Conservation (phyloP, 2,329 filamentous ascomycete genomes). For the Microcera coccophila region DNA sequence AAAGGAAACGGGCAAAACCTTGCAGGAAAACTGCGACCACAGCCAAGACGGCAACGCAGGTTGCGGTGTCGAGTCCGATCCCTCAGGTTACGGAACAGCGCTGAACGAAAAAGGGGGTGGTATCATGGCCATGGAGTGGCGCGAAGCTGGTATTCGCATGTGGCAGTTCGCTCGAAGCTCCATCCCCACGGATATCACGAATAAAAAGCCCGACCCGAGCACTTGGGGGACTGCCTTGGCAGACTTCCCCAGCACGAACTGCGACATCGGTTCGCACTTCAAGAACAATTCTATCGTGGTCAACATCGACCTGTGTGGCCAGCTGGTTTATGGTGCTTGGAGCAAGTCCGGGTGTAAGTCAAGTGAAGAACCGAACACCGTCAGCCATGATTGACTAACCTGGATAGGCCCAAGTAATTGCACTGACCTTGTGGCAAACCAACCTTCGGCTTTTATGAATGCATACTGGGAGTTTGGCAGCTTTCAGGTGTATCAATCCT, state of each 20-base stretch:
- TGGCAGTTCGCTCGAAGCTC: constrained; percentile 54
- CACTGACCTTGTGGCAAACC: constrained; percentile 53
- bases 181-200: constrained; percentile 51
- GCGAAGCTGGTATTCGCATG: constrained; percentile 56
- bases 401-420: constrained; percentile 51
- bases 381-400: constrained; percentile 4
- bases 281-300: constrained; percentile 62
- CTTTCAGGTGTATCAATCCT: constrained; percentile 53
- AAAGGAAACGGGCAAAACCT: constrained; percentile 45
- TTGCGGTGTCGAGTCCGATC: constrained; percentile 48
- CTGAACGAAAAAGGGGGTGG: constrained; percentile 56
- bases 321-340: constrained; percentile 48
- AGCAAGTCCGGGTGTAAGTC: constrained; percentile 42
- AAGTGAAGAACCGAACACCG: not conserved
- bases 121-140: constrained; percentile 59
- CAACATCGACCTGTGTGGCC: constrained; percentile 63
- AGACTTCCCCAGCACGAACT: constrained; percentile 62
- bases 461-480: constrained; percentile 63
- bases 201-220: constrained; percentile 53
- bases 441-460: constrained; percentile 52
- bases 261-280: constrained; percentile 57
- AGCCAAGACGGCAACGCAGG: constrained; percentile 51
- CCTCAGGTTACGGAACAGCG: constrained; percentile 45
- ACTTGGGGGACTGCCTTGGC: constrained; percentile 60
- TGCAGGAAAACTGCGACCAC: constrained; percentile 48